Evolutionary conservation across 176 grass and related monocot genomes (phyloP).

Genomic region (Alloteropsis semialata): DNA sequence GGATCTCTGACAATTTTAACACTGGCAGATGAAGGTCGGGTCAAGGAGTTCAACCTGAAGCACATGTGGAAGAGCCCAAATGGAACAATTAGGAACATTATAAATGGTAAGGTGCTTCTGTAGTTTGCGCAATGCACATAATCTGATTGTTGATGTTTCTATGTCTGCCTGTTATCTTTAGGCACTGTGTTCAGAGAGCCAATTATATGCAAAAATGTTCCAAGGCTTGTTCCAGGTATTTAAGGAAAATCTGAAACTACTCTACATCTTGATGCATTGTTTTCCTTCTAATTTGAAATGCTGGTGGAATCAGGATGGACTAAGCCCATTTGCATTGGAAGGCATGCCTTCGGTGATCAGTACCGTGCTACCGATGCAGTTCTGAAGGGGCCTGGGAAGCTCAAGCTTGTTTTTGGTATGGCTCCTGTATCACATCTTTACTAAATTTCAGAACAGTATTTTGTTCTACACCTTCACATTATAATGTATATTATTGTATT

Average conservation of each 20-base stretch:
- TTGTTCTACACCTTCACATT: neutral
- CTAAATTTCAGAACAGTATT: neutral
- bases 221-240: slow-evolving; percentile 88
- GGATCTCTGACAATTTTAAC: slow-evolving; percentile 32
- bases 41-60: slow-evolving; percentile 92
- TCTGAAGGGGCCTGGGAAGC: slow-evolving; percentile 94
- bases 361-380: slow-evolving; percentile 94
- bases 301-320: slow-evolving; percentile 77
- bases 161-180: slow-evolving; percentile 26
- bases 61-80: slow-evolving; percentile 95
- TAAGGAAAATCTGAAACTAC: slow-evolving; percentile 17
- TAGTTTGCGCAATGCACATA: slow-evolving; percentile 20
- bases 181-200: slow-evolving; percentile 98
- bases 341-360: slow-evolving; percentile 97
- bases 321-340: slow-evolving; percentile 99
- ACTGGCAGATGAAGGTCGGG: slow-evolving; percentile 68
- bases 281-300: slow-evolving; percentile 17
- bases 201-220: slow-evolving; percentile 94
- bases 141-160: slow-evolving; percentile 27
- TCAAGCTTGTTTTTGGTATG: slow-evolving; percentile 96
- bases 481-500: neutral
- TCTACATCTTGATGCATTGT: slow-evolving; percentile 3
- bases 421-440: neutral
- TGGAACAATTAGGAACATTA: slow-evolving; percentile 95
- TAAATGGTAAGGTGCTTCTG: slow-evolving; percentile 58